Evolutionary conservation across 495 filamentous ascomycete species (phyloP).

Genomic region (Hypoxylon rickii): DNA sequence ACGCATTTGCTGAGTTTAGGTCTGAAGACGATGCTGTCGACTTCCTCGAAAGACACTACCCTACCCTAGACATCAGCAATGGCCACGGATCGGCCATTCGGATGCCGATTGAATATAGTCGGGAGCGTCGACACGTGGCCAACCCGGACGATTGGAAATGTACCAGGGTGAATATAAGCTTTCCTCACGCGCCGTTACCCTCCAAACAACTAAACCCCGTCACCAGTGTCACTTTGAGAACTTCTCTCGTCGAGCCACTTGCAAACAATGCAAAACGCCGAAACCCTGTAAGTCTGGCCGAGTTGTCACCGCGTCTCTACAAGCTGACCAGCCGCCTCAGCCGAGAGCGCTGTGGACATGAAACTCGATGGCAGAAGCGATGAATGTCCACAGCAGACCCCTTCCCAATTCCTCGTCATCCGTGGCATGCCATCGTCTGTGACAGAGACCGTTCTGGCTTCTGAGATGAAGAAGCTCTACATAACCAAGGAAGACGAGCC

Average conservation of each 20-base stretch:
- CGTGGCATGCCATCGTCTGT: constrained; percentile 74
- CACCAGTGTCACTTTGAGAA: constrained; percentile 73
- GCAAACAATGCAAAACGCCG: constrained; percentile 75
- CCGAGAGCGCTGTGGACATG: constrained; percentile 40
- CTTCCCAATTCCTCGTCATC: constrained; percentile 82
- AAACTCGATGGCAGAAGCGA: constrained; percentile 76
- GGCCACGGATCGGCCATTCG: constrained; percentile 31
- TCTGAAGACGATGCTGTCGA: constrained; percentile 61
- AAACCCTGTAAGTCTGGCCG: constrained; percentile 62
- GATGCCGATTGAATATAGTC: constrained; percentile 39
- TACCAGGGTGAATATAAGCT: constrained; percentile 57
- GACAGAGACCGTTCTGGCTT: constrained; percentile 76
- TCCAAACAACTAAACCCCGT: constrained; percentile 11
- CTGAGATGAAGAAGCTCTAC: constrained; percentile 79
- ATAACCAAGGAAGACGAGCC: constrained; percentile 54
- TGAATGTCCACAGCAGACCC: constrained; percentile 70
- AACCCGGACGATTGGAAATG: constrained; percentile 74
- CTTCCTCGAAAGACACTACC: constrained; percentile 71
- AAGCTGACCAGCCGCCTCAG: constrained; percentile 14
- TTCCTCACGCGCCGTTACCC: neutral
- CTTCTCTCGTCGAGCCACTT: constrained; percentile 68
- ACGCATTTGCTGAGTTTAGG: constrained; percentile 71
- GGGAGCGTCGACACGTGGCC: constrained; percentile 42
- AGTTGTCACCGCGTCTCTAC: neutral
- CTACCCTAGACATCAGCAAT: constrained; percentile 60